Evolutionary conservation across 495 filamentous ascomycete genomes (phyloP).

Genomic region (Neurospora sublineolata): DNA sequence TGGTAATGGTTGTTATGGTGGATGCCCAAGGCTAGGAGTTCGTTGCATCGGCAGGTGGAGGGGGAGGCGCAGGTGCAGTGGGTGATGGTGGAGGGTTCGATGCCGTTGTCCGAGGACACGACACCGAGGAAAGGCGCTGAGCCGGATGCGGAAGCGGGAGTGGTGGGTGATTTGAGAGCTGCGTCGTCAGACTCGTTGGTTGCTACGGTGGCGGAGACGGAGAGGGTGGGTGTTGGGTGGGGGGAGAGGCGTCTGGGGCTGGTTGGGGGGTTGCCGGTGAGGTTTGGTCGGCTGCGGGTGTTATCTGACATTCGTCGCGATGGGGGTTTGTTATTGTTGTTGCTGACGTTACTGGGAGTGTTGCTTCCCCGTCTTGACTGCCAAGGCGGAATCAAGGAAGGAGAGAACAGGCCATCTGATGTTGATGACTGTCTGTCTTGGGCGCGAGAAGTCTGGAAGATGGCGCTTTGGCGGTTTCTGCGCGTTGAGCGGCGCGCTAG

Average conservation of each 20-base stretch:
- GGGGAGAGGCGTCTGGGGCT: not conserved
- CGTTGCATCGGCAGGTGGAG: not conserved
- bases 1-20: not conserved
- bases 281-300: not conserved
- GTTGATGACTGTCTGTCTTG: not conserved
- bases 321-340: not conserved
- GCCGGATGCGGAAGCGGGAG: not conserved
- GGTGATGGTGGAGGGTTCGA: not conserved
- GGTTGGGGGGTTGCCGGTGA: not conserved
- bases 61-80: conserved; percentile 1
- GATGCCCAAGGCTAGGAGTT: not conserved
- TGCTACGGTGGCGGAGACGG: not conserved
- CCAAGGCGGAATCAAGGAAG: not conserved
- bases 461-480: conserved; percentile 1
- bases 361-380: not conserved
- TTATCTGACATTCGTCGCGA: not conserved
- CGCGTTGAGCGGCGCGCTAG: not conserved
- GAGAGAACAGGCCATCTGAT: not conserved
- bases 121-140: not conserved
- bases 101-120: not conserved
- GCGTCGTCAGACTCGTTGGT: not conserved
- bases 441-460: not conserved
- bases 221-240: not conserved
- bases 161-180: not conserved
- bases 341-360: not conserved